A percentile compares a stretch with the other conserved stretches of the same genome.
Evolutionary conservation across 768 basidiomycete species (phyloP).

Genomic region (Termitomyces sp.): DNA sequence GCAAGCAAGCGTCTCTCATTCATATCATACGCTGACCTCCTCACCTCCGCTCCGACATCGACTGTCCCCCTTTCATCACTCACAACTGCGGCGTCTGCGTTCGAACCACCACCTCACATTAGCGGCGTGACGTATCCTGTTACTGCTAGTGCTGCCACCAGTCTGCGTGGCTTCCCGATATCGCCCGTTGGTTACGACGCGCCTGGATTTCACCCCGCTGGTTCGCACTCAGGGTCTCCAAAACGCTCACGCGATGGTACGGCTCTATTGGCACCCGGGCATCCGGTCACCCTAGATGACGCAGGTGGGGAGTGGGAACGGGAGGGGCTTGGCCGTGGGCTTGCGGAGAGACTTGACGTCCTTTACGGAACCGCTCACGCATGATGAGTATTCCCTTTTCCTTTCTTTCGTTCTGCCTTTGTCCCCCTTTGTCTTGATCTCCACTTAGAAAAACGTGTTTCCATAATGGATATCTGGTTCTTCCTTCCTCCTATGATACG

Average conservation of each 20-base stretch:
- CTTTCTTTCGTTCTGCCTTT: neutral
- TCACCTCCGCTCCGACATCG: conserved; percentile 72
- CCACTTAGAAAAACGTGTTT: neutral
- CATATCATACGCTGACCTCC: conserved; percentile 84
- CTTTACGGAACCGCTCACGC: conserved; percentile 13
- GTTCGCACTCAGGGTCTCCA: conserved; percentile 1
- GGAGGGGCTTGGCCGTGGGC: conserved; percentile 76
- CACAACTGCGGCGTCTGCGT: conserved; percentile 56
- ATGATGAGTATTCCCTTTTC: neutral
- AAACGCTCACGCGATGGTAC: neutral
- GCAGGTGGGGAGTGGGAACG: conserved; percentile 83
- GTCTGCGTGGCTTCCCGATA: conserved; percentile 23
- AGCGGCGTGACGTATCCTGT: conserved; percentile 46
- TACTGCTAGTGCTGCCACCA: conserved; percentile 25
- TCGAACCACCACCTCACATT: conserved; percentile 75
- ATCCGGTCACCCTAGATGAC: conserved; percentile 43
- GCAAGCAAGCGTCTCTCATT: conserved; percentile 78
- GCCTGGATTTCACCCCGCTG: conserved; percentile 6
- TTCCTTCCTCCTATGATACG: neutral
- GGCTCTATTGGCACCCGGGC: neutral
- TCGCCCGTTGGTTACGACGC: conserved; percentile 2
- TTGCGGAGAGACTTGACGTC: conserved; percentile 78
- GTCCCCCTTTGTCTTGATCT: neutral
- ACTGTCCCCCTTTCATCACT: conserved; percentile 71
- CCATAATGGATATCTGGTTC: neutral